Evolutionary conservation across 2,329 filamentous ascomycete species (phyloP).

Genomic region (Alternaria alternata): DNA sequence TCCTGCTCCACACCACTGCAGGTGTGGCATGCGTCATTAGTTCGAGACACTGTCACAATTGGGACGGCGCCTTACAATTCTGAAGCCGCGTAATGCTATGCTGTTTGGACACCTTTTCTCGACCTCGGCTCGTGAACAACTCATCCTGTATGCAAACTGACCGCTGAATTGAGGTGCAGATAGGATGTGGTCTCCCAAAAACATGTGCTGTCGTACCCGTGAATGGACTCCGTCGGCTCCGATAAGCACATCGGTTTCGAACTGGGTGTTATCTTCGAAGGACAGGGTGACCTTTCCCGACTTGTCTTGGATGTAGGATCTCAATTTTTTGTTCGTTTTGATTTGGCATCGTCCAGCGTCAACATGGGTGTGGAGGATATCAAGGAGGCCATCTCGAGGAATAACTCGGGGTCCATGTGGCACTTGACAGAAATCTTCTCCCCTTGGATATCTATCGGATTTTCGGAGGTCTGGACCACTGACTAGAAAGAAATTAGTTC

Average conservation of each 20-base stretch:
- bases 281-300: not conserved
- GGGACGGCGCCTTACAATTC: not conserved
- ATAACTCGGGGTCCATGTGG: not conserved
- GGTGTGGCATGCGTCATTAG: not conserved
- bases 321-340: not conserved
- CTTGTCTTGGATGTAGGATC: not conserved
- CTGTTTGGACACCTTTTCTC: not conserved
- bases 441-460: not conserved
- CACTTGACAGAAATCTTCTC: not conserved
- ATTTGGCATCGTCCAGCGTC: not conserved
- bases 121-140: not conserved
- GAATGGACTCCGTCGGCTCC: not conserved
- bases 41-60: not conserved
- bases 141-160: not conserved
- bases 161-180: not conserved
- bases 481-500: not conserved
- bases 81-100: not conserved
- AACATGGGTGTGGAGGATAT: not conserved
- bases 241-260: not conserved
- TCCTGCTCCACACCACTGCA: not conserved
- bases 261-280: not conserved
- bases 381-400: not conserved
- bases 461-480: not conserved
- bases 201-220: not conserved
- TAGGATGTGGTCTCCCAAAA: not conserved